Evolutionary conservation across 805 yeast genomes (phyloP).

Genomic region (Candida coleopterorum): DNA sequence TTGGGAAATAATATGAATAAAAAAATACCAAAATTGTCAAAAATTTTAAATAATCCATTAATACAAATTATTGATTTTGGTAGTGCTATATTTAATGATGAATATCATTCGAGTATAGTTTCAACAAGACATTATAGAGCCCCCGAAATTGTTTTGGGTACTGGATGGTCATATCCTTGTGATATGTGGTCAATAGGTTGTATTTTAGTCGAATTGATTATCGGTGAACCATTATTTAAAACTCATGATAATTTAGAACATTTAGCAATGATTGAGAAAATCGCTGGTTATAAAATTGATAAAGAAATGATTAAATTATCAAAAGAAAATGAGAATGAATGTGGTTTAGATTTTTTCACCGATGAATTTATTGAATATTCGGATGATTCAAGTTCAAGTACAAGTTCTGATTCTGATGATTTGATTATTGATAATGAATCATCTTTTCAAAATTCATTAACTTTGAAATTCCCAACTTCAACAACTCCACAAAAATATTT

Average conservation of each 20-base stretch:
- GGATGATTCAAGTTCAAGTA: conserved; percentile 1
- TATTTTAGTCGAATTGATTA: conserved; percentile 81
- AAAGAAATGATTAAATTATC: conserved; percentile 31
- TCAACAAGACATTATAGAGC: conserved; percentile 97
- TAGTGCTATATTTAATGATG: conserved; percentile 91
- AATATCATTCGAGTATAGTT: conserved; percentile 86
- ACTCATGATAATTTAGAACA: conserved; percentile 95
- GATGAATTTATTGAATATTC: conserved; percentile 13
- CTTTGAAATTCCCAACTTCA: conserved; percentile 34
- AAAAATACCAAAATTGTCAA: conserved; percentile 31
- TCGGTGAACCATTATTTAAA: conserved; percentile 92
- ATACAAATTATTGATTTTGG: conserved; percentile 95
- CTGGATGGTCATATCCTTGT: conserved; percentile 97
- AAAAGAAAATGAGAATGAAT: conserved; percentile 34
- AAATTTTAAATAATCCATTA: conserved; percentile 67
- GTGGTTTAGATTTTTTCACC: conserved; percentile 37
- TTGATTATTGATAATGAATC: conserved; percentile 29
- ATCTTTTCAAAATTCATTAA: conserved; percentile 20
- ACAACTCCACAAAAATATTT: conserved; percentile 37
- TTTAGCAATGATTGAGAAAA: conserved; percentile 88
- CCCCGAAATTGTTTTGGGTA: conserved; percentile 89
- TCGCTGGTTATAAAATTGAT: conserved; percentile 54
- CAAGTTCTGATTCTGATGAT: conserved; percentile 17
- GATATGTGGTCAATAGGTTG: conserved; percentile 98
- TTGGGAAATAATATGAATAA: conserved; percentile 10